phyloP scores from a whole-genome alignment of 352 stramenopile genomes.

The Phytophthora cactorum region DNA sequence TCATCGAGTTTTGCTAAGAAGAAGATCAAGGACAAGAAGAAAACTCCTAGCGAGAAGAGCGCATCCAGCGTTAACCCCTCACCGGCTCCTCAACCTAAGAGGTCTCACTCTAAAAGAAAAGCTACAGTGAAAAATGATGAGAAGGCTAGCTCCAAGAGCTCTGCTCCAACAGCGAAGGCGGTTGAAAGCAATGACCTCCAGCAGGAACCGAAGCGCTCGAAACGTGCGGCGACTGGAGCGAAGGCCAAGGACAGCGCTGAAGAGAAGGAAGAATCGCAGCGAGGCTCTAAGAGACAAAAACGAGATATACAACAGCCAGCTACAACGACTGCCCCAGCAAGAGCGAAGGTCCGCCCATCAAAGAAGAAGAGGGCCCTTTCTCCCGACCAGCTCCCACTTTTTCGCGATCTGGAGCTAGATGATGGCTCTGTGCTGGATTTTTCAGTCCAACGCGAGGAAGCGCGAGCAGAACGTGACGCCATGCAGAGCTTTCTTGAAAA shows the following conservation, averaged over 20 bases:
- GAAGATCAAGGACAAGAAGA: conserved; percentile 17
- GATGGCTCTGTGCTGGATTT: conserved; percentile 43
- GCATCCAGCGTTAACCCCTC: neutral
- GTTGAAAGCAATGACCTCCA: conserved; percentile 10
- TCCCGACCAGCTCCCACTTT: conserved; percentile 30
- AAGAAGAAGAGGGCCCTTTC: conserved; percentile 25
- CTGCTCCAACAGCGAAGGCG: conserved; percentile 1
- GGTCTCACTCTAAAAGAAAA: conserved; percentile 20
- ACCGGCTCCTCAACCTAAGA: conserved; percentile 16
- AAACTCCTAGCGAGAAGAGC: conserved; percentile 10
- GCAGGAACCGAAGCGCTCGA: conserved; percentile 11
- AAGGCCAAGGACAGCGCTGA: conserved; percentile 15
- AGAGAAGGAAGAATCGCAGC: conserved; percentile 5
- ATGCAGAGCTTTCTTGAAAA: conserved; percentile 40
- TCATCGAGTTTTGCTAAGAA: conserved; percentile 5
- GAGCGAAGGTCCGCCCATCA: conserved; percentile 16
- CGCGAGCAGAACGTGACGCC: conserved; percentile 25
- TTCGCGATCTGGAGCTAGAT: conserved; percentile 41
- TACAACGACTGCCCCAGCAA: conserved; percentile 1
- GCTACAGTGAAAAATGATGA: conserved; percentile 2
- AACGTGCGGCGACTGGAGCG: conserved; percentile 8
- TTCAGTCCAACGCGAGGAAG: conserved; percentile 36
- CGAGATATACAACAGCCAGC: conserved; percentile 10
- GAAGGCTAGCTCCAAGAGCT: conserved; percentile 15
- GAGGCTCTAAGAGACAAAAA: conserved; percentile 35